Evolutionary conservation across 495 filamentous ascomycete genomes (phyloP), one percentile per base, ranked within the genome.

Genomic region (Xylaria venustula): DNA sequence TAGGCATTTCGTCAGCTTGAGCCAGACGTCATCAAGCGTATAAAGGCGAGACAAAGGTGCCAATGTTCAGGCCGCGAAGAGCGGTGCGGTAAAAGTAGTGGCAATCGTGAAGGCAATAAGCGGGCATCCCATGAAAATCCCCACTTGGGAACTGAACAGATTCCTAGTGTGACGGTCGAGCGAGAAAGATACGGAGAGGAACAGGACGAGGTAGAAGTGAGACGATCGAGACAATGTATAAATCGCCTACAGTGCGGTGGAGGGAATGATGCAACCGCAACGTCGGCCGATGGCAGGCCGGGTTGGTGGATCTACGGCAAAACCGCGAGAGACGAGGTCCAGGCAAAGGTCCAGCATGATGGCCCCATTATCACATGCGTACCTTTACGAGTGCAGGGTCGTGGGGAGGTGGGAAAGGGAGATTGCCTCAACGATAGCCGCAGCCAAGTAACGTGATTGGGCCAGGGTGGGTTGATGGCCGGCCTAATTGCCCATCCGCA

Each of bases 41-140:
- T 54, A 88, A 79, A 67, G 87, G 86, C 59, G 89, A 89, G 67
- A 94, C 85, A 65, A 76, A 81, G 59, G 89, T 93, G 71, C 85
- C 80, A 58, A 95, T 88, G 61, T 88, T 92, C 40, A 93, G 79
- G 72, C 92, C 85, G 79, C 88, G 89, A 74, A 94, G 76, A 65
- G 90, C 88, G 68, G 85, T 93, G 80, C 89, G 89, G 81, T 90
- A 92, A 81, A 95, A 95, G 74, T 93, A 94, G 72, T 94, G 91
- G 70, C 90, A 95, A 72, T 95, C 89, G 81, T 94, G 89, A 48
- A 89, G 79, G 73, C 79, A 95, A 73, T 92, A 94, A 62, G 82
- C 75, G 77, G 90, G 90, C 90, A 93, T 94, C 72, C 75, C 77
- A 79, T 74, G 76, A 55, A 71, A 71, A 53, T 32, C 58, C 54